Evolutionary conservation across 2,329 filamentous ascomycete species (phyloP), one percentile per base, ranked within the genome.

Genomic region (Tolypocladium sp.): DNA sequence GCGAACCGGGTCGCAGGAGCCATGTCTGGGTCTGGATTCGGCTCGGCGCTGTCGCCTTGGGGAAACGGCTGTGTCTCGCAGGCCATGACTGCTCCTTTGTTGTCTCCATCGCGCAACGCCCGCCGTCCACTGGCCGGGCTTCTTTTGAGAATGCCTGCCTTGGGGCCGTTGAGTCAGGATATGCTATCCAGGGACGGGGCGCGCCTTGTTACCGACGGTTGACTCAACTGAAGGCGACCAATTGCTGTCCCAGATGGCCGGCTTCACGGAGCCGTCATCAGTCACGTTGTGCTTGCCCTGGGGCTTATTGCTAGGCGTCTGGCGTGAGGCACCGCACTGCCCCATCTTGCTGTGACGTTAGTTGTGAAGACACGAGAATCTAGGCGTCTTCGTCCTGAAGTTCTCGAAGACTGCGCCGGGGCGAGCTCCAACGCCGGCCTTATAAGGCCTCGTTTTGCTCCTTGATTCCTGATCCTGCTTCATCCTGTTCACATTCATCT

Each of bases 81-180:
- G 17, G 9, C 30, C 30, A 10, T n/a, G 27, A 5, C 15, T n/a
- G 46, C 27, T 33, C 46, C 12, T n/a, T 10, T 8, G 30, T 22
- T n/a, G 54, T 27, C 53, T 27, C 35, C 53, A 41, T 40, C 13
- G 12, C n/a, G 22, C 40, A 30, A 46, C 40, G 55, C 15, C 55
- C 38, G 55, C 38, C 53, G 25, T 56, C 55, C 10, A 9, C 38
- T 30, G 38, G 10, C 55, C 40, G 42, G 42, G 10, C 10, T 42
- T 37, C 30, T 2, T 20, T 35, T 20, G 55, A 30, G 0, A 30
- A 22, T 57, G 56, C 44, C 56, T 52, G 46, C 38, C 25, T 38
- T 52, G 40, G 56, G 22, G 35, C 44, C 56, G 42, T 57, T 38
- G 56, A 57, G 42, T 57, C 56, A 57, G 56, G 44, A 41, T 4